Percentiles rank a stretch among this genome's conserved stretches.
Conservation (phyloP, 176 grass and related monocot genomes). For the Carex pumila region DNA sequence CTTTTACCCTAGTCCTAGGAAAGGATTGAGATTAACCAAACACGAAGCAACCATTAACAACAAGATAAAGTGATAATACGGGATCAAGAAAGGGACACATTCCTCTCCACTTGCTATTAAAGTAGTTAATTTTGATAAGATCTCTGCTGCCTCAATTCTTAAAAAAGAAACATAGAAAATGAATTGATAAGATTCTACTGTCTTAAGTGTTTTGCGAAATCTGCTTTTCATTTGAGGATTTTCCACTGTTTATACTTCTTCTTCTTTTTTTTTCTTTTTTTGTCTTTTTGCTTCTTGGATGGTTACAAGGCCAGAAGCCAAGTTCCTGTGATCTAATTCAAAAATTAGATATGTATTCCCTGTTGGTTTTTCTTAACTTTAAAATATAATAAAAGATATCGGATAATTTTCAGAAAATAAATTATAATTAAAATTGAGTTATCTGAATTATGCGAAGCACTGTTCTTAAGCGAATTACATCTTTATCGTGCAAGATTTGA, state of each 20-base stretch:
- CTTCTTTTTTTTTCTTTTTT: not conserved
- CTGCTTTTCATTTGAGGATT: not conserved
- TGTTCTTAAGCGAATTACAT: no score
- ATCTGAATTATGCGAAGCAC: no score
- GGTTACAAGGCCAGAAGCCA: not conserved
- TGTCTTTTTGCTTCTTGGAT: not conserved
- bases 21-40: not conserved
- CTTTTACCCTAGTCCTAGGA: not conserved
- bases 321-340: not conserved
- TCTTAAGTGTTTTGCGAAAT: not conserved
- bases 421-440: no score
- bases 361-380: no score
- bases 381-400: no score
- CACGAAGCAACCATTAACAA: conserved; percentile 10
- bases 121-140: not conserved
- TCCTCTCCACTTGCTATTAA: not conserved
- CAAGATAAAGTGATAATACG: conserved; percentile 10
- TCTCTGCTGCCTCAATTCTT: not conserved
- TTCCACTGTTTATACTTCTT: not conserved
- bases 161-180: not conserved
- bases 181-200: not conserved
- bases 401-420: no score
- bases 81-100: conserved; percentile 5
- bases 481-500: no score
- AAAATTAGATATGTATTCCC: not conserved